Conservation (phyloP, 495 filamentous ascomycete genomes). For the Xylaria nigripes region DNA sequence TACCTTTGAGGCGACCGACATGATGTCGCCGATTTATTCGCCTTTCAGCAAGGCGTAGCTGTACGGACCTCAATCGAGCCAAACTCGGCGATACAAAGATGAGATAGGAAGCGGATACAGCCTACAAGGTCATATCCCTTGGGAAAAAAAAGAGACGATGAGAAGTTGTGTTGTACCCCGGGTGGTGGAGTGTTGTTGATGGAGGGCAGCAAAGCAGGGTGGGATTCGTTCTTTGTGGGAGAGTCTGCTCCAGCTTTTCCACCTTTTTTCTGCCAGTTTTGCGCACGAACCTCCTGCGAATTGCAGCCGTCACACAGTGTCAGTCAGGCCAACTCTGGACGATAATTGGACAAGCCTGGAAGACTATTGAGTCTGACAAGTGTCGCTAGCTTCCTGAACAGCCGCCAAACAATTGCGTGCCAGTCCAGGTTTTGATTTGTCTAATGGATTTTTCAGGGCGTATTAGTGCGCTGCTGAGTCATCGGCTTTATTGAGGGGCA, state of each 20-base stretch:
- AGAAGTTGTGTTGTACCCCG: conserved; percentile 2
- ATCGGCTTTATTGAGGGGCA: not conserved
- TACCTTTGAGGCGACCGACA: conserved; percentile 59
- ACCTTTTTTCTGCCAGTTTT: conserved; percentile 3
- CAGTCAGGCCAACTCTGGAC: not conserved
- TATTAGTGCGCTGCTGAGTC: conserved; percentile 13
- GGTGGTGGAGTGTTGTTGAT: conserved; percentile 5
- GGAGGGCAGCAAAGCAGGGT: not conserved
- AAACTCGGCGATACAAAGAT: conserved; percentile 21
- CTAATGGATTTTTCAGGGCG: conserved; percentile 5
- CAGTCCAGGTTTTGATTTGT: conserved; percentile 4
- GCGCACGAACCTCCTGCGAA: conserved; percentile 1
- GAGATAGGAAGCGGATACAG: conserved; percentile 24
- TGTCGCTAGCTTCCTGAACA: not conserved
- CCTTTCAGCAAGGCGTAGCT: conserved; percentile 41
- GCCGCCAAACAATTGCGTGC: not conserved
- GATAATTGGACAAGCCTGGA: not conserved
- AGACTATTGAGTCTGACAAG: not conserved
- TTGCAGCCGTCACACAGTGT: not conserved
- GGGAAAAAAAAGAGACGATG: not conserved
- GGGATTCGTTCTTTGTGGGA: not conserved
- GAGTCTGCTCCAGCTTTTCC: conserved; percentile 1
- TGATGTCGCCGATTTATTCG: conserved; percentile 44
- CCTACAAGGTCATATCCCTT: conserved; percentile 28
- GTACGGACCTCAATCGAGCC: conserved; percentile 25